A percentile compares a stretch with the other conserved stretches of the same genome.
Conservation (phyloP, 1,284 basidiomycete species). For the Malassezia equina region DNA sequence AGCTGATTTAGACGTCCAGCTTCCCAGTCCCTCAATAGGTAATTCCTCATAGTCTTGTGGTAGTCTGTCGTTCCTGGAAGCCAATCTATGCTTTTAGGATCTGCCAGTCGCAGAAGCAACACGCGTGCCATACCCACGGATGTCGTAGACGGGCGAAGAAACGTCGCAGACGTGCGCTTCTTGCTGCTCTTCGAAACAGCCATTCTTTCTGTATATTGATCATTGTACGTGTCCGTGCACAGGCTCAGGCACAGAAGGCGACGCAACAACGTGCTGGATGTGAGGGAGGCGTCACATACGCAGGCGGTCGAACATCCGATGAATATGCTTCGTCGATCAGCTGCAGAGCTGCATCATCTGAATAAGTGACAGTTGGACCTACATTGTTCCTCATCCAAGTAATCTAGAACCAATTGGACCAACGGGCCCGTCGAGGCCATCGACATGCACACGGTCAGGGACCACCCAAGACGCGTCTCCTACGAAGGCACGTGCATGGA, state of each 20-base stretch:
- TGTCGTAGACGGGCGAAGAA: not conserved
- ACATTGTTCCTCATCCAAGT: conserved; percentile 18
- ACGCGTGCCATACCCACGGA: not conserved
- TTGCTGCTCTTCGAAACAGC: not conserved
- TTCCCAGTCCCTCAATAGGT: not conserved
- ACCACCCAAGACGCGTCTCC: not conserved
- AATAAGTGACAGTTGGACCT: not conserved
- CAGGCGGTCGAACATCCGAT: not conserved
- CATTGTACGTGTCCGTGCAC: not conserved
- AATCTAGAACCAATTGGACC: conserved; percentile 15
- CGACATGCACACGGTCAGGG: not conserved
- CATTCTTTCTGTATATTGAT: not conserved
- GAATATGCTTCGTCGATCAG: conserved; percentile 4
- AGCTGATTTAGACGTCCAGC: not conserved
- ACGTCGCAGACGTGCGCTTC: not conserved
- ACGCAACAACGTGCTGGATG: not conserved
- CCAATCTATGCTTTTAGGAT: too few species aligned
- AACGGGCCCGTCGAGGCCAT: conserved; percentile 1
- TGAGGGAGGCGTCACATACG: not conserved
- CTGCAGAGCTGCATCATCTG: conserved; percentile 11
- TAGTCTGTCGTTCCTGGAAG: not conserved
- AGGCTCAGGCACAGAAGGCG: conserved; percentile 7
- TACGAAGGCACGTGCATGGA: not conserved
- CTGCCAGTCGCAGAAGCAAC: not conserved
- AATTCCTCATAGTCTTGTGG: not conserved